Evolutionary conservation across 2,329 filamentous ascomycete species (phyloP).

Genomic region (Verticillium alfalfae): DNA sequence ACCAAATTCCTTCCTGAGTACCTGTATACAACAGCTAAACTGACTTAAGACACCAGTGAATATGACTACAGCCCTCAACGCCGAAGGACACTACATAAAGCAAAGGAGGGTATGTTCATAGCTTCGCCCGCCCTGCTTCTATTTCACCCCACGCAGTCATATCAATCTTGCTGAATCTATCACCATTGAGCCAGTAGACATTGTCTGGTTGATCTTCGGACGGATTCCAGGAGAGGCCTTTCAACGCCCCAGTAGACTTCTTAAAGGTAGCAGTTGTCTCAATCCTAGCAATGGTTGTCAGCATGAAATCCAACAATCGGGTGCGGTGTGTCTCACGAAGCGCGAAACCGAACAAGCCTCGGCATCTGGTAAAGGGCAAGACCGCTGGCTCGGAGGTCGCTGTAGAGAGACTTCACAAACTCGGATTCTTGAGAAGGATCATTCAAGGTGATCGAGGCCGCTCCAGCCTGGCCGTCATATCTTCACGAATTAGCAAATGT

Average conservation of each 20-base stretch:
- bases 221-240: not conserved
- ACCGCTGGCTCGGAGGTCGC: not conserved
- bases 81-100: too few species aligned
- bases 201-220: not conserved
- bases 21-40: too few species aligned
- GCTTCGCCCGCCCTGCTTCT: not conserved
- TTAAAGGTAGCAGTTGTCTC: slow-evolving; percentile 1
- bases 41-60: too few species aligned
- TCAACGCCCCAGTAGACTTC: not conserved
- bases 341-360: not conserved
- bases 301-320: not conserved
- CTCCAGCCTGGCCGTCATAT: not conserved
- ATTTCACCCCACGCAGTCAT: not conserved
- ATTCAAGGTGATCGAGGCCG: not conserved
- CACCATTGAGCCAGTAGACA: slow-evolving; percentile 1
- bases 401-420: not conserved
- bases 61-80: too few species aligned
- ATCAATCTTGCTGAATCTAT: not conserved
- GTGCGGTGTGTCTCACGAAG: not conserved
- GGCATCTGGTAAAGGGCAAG: not conserved
- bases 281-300: not conserved
- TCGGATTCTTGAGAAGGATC: not conserved
- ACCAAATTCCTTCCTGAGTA: too few species aligned
- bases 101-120: not conserved
- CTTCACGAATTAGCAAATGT: not conserved